phyloP scores from a whole-genome alignment of 108 stramenopile species.

The Nannochloropsis gaditana region DNA sequence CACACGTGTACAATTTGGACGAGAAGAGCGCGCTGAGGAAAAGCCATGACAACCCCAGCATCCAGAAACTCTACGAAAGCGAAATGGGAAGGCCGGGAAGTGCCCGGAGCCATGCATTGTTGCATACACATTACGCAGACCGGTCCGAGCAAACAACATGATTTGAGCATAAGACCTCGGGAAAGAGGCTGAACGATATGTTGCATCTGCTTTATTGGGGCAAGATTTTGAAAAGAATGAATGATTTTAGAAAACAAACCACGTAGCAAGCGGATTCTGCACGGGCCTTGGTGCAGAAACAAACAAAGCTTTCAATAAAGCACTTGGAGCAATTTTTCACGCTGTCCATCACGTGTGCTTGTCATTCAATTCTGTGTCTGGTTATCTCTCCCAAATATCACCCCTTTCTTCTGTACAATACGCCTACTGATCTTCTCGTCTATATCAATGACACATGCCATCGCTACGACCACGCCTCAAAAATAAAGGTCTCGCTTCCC shows the following conservation, averaged over 20 bases:
- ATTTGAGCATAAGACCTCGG: background rate
- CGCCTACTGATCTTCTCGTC: background rate
- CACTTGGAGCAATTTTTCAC: too few relatives aligned
- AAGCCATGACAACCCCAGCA: slow-evolving; percentile 13
- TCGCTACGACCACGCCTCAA: background rate
- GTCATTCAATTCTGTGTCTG: too few relatives aligned
- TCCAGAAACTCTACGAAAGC: background rate
- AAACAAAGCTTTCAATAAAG: too few relatives aligned
- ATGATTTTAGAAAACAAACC: too few relatives aligned
- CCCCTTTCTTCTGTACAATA: background rate
- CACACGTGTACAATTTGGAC: slow-evolving; percentile 16
- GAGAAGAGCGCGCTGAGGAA: background rate
- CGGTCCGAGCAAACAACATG: background rate
- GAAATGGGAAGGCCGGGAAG: background rate
- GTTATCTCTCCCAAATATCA: too few relatives aligned
- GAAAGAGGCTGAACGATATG: too few relatives aligned
- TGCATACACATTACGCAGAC: background rate
- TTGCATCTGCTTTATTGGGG: too few relatives aligned
- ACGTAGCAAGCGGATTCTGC: too few relatives aligned
- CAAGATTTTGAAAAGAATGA: too few relatives aligned
- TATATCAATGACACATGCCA: background rate
- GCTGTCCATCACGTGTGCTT: too few relatives aligned
- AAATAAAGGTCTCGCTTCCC: background rate
- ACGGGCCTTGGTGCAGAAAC: too few relatives aligned
- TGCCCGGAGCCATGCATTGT: background rate